Base-by-base conservation (phyloP, 2,329 filamentous ascomycete species). In the Alternaria longipes region DNA sequence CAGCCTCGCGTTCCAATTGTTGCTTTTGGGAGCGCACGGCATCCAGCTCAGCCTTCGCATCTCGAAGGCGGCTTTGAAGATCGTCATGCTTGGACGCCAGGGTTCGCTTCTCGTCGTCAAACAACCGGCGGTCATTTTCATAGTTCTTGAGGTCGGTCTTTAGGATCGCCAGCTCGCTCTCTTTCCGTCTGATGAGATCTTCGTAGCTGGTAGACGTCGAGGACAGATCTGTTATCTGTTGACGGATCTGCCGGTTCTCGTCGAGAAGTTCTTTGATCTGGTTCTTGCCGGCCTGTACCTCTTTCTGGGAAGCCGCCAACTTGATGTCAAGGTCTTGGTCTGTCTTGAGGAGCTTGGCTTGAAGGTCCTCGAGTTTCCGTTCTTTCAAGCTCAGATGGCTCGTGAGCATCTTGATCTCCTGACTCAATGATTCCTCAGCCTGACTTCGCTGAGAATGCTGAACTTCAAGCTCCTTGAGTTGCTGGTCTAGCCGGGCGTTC, bases 131-230 rank as follows among this genome's bases (percentile, higher is more conserved):
- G 71, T 97, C 94, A 53, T 89, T 88, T 75, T 97, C 91, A 67
- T 91, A 90, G 65, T 90, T 92, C 76, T 91, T 91, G 65, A 94
- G 88, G 76, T 99, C 95, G 11, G 89, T 89, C 69, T 93, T 92
- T 34, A 98, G 85, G 46, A 98, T 85, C 0, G 90, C 86, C 20
- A 99, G 83, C 74, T 99, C 96, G 77, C 94, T 97, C 75, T 99
- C 95, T 77, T 98, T 99, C 60, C 91, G 90, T 24, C 93, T 87
- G 24, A 99, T 91, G 44, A 98, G 86, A 71, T 98, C 94, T 79
- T 99, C 95, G 67, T 97, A 98, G 74, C 94, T 93, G 0, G 93
- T 96, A 0, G 94, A 97, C 0, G 94, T 97, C 50, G 92, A 89
- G 0, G 95, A 95, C 18, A 99, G 83, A 67, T 97, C 90, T 0